A percentile compares a stretch with the other conserved stretches of the same genome.
Evolutionary conservation across 768 basidiomycete genomes (phyloP).

Genomic region (Kwoniella europaea): DNA sequence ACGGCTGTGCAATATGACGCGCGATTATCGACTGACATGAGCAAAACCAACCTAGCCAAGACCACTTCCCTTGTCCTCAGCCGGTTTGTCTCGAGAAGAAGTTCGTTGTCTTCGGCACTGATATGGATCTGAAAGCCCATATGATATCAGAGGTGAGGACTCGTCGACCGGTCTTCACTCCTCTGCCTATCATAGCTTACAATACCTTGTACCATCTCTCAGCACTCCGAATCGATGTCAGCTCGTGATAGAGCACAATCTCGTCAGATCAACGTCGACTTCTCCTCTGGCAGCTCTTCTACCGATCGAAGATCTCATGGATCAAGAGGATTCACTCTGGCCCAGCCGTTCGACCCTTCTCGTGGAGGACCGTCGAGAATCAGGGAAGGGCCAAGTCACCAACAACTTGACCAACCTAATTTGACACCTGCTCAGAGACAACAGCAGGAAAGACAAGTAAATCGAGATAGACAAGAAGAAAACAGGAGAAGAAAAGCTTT

Average conservation of each 20-base stretch:
- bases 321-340: conserved; percentile 40
- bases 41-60: conserved; percentile 63
- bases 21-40: not conserved
- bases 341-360: conserved; percentile 20
- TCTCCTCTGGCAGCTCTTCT: conserved; percentile 16
- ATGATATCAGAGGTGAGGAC: conserved; percentile 69
- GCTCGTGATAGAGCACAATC: conserved; percentile 53
- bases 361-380: conserved; percentile 18
- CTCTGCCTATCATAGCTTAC: not conserved
- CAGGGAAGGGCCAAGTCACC: conserved; percentile 31
- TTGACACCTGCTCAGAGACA: conserved; percentile 46
- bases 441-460: conserved; percentile 42
- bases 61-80: conserved; percentile 79
- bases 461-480: conserved; percentile 45
- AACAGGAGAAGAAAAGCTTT: conserved; percentile 46
- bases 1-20: not conserved
- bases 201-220: not conserved
- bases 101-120: conserved; percentile 90
- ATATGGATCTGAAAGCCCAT: conserved; percentile 88
- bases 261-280: conserved; percentile 53
- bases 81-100: conserved; percentile 77
- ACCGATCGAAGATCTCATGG: conserved; percentile 26
- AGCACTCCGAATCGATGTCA: conserved; percentile 57
- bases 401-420: conserved; percentile 39
- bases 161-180: not conserved